Percentiles rank a stretch among this genome's conserved stretches.
These are phyloP conservation scores for Fusarium sp. DNA, from an alignment of 2,329 filamentous ascomycete species.

Conservation along the genomic window DNA sequence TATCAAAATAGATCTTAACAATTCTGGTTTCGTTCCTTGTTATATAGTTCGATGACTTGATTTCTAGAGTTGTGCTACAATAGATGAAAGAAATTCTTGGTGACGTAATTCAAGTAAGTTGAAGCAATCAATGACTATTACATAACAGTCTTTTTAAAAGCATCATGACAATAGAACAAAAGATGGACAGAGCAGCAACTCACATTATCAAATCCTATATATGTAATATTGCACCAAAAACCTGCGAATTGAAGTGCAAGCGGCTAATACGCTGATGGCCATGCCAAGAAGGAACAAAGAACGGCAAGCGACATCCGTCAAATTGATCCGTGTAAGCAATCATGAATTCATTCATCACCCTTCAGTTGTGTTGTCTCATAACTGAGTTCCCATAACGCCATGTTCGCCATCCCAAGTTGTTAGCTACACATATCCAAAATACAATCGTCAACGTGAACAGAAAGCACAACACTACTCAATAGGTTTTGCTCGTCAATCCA, in stretches of 20 bases:
- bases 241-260: neutral
- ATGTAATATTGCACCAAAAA: neutral
- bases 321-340: neutral
- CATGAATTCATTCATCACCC: slow-evolving; percentile 13
- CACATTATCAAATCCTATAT: neutral
- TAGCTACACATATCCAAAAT: slow-evolving; percentile 26
- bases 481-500: slow-evolving; percentile 11
- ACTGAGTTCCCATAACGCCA: slow-evolving; percentile 25
- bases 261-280: neutral
- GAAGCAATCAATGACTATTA: neutral
- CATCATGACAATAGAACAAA: neutral
- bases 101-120: neutral
- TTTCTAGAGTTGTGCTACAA: neutral
- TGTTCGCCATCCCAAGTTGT: slow-evolving; percentile 26
- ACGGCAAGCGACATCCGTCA: slow-evolving; percentile 4
- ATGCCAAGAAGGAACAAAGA: neutral
- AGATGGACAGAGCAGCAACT: neutral
- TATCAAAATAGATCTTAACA: neutral
- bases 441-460: slow-evolving; percentile 1
- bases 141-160: neutral
- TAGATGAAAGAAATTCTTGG: neutral
- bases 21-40: neutral
- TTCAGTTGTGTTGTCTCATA: slow-evolving; percentile 4
- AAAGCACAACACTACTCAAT: neutral
- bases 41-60: neutral